Percentiles rank a stretch among this genome's conserved stretches.
Conservation (phyloP, 495 filamentous ascomycete genomes). For the Penicillium psychrofluorescens region DNA sequence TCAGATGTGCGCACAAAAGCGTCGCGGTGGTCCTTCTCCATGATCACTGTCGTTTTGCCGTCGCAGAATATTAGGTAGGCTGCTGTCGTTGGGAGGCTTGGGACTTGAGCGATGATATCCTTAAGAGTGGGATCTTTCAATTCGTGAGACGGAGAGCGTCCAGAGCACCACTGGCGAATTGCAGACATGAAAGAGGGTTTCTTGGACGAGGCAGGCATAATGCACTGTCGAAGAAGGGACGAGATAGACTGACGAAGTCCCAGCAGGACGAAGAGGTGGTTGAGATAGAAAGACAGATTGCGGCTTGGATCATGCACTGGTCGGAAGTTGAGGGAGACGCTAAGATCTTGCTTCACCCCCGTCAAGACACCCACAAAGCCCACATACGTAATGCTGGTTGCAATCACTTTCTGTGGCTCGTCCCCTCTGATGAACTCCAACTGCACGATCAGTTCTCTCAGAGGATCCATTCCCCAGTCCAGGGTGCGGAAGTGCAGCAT, state of each 20-base stretch:
- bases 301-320: constrained; percentile 43
- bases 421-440: constrained; percentile 45
- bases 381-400: constrained; percentile 53
- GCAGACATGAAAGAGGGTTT: background rate
- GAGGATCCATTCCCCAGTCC: constrained; percentile 59
- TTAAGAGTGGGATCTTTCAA: constrained; percentile 11
- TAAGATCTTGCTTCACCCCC: constrained; percentile 48
- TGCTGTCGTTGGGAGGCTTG: constrained; percentile 37
- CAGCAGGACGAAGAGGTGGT: constrained; percentile 49
- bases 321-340: constrained; percentile 58
- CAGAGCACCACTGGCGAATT: too few relatives aligned
- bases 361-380: constrained; percentile 59
- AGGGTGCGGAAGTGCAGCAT: constrained; percentile 62
- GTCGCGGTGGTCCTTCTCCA: constrained; percentile 52
- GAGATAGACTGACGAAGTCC: constrained; percentile 51
- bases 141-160: too few relatives aligned
- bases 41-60: constrained; percentile 30
- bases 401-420: constrained; percentile 35
- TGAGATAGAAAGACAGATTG: constrained; percentile 35
- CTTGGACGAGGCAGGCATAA: constrained; percentile 22
- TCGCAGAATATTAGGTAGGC: constrained; percentile 54
- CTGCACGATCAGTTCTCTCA: constrained; percentile 49
- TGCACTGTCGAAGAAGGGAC: constrained; percentile 38
- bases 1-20: constrained; percentile 29
- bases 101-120: constrained; percentile 23